Conservation (phyloP, 768 basidiomycete species). For the Amanita pseudoporphyria region DNA sequence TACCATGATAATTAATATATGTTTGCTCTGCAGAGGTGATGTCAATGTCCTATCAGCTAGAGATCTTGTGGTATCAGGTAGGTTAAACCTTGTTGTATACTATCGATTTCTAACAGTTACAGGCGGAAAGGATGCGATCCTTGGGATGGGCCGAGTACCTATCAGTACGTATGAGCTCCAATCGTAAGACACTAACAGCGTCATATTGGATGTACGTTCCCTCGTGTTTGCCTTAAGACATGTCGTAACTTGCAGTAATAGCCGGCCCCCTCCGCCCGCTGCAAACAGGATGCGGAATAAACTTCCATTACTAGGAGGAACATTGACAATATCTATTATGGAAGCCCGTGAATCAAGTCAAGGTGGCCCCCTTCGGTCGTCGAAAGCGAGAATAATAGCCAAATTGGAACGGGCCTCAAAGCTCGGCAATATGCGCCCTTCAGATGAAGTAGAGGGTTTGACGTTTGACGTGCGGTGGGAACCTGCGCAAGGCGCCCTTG, state of each 20-base stretch:
- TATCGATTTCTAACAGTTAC: constrained; percentile 1
- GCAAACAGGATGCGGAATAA: constrained; percentile 27
- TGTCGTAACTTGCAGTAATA: constrained; percentile 8
- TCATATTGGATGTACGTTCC: constrained; percentile 81
- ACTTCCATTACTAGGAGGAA: constrained; percentile 60
- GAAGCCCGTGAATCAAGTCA: constrained; percentile 33
- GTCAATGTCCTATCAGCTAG: constrained; percentile 87
- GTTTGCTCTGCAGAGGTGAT: constrained; percentile 57
- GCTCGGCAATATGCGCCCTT: constrained; percentile 41
- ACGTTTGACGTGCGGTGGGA: constrained; percentile 73
- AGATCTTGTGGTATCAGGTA: constrained; percentile 76
- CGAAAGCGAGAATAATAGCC: constrained; percentile 44
- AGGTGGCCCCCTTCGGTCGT: constrained; percentile 38
- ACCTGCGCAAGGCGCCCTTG: constrained; percentile 57
- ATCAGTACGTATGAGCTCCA: constrained; percentile 56
- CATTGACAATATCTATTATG: constrained; percentile 62
- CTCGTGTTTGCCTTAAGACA: background rate
- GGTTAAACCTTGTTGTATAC: constrained; percentile 2
- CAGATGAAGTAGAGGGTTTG: constrained; percentile 68
- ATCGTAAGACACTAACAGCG: constrained; percentile 57
- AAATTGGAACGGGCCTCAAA: constrained; percentile 59
- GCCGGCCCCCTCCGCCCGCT: constrained; percentile 20
- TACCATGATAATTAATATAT: background rate
- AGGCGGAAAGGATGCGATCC: constrained; percentile 71
- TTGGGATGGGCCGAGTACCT: constrained; percentile 82